A percentile compares a stretch with the other conserved stretches of the same genome.
Conservation (phyloP, 129 eudicot species). For the Chrysanthemum lavandulifolium region DNA sequence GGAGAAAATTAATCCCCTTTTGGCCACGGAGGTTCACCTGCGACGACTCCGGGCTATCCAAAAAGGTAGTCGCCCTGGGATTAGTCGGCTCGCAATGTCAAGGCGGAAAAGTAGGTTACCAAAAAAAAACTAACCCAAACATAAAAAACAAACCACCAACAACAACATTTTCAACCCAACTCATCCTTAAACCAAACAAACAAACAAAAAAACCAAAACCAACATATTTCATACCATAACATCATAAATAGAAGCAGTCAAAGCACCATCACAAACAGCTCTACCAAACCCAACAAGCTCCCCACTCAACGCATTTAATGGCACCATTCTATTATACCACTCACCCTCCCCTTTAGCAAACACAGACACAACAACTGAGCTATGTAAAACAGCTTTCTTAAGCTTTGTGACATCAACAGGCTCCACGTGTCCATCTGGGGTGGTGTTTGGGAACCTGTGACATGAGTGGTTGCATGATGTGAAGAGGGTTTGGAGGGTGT, state of each 20-base stretch:
- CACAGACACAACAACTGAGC: conserved; percentile 71
- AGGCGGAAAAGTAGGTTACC: too few relatives aligned
- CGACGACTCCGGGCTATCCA: too few relatives aligned
- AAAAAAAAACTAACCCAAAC: too few relatives aligned
- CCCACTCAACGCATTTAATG: conserved; percentile 65
- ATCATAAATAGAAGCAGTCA: conserved; percentile 86
- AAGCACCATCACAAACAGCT: conserved; percentile 67
- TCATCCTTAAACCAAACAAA: too few relatives aligned
- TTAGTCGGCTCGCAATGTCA: too few relatives aligned
- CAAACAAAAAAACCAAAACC: too few relatives aligned
- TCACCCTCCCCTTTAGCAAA: conserved; percentile 43
- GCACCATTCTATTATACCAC: conserved; percentile 53
- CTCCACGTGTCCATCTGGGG: conserved; percentile 43
- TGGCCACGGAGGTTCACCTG: too few relatives aligned
- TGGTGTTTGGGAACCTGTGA: conserved; percentile 66
- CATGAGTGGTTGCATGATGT: conserved; percentile 66
- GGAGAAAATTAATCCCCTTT: too few relatives aligned
- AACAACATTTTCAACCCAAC: too few relatives aligned
- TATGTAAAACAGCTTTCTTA: conserved; percentile 49
- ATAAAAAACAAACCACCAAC: too few relatives aligned
- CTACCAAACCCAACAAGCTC: conserved; percentile 84
- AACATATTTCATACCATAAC: conserved; percentile 53
- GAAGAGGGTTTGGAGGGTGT: conserved; percentile 56
- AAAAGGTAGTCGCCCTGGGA: too few relatives aligned
- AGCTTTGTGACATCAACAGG: conserved; percentile 57